Evolutionary conservation across 2,329 filamentous ascomycete genomes (phyloP).

Genomic region (Trichoderma sp.): DNA sequence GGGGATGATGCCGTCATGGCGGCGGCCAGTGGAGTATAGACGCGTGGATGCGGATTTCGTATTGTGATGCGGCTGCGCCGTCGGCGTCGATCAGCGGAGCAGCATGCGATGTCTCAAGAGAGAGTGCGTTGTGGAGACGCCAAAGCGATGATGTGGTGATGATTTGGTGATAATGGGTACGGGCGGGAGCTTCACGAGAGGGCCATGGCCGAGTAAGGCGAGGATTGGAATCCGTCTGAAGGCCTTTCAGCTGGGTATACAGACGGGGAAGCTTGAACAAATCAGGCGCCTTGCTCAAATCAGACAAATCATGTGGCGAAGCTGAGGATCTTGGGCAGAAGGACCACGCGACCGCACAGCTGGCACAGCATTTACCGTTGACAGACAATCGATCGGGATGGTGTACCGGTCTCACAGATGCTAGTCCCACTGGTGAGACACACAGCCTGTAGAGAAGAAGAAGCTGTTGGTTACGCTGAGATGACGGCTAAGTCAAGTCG

Average conservation of each 20-base stretch:
- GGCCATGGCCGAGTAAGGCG: conserved; percentile 6
- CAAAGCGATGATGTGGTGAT: not conserved
- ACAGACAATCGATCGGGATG: not conserved
- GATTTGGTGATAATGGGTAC: not conserved
- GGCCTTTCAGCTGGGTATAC: not conserved
- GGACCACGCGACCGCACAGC: conserved; percentile 10
- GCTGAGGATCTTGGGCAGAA: not conserved
- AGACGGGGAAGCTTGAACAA: not conserved
- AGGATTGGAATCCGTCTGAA: not conserved
- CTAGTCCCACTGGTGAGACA: not conserved
- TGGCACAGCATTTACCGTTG: not conserved
- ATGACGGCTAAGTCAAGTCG: not conserved
- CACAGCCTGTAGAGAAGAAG: not conserved
- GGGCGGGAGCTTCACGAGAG: conserved; percentile 7
- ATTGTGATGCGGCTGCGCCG: not conserved
- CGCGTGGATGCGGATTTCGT: not conserved
- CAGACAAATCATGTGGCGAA: conserved; percentile 12
- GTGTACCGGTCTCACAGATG: conserved; percentile 1
- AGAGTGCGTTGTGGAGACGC: not conserved
- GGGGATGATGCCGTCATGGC: conserved; percentile 14
- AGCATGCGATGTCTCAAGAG: not conserved
- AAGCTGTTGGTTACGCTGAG: not conserved
- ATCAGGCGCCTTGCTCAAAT: not conserved
- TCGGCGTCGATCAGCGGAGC: not conserved
- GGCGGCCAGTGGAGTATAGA: not conserved